Evolutionary conservation across 805 yeast species (phyloP), one percentile per base, ranked within the genome.

Genomic region (Wickerhamomyces bisporus): DNA sequence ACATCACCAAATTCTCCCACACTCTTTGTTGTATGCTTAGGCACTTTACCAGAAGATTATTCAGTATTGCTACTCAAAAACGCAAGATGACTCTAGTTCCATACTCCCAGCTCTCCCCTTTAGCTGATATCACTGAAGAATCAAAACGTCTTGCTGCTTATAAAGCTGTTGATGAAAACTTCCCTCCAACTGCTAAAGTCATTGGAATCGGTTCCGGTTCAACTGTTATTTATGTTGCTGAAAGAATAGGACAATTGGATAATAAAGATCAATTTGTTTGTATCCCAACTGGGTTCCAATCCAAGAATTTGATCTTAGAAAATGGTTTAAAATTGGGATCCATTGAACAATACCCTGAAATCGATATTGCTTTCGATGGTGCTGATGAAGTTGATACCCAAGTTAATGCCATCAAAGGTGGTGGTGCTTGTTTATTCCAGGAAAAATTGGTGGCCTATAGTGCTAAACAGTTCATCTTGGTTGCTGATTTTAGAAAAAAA

Each of bases 131-230:
- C 32, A 70, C 87, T 37, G 96, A 89, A 64, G 65, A 76, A 50
- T 89, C 96, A n/a, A 91, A 91, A 61, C 77, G 86, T 58, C 67
- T 77, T 2, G 95, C 98, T 16, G 98, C 97, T 8, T 87, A 81
- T 67, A 68, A 72, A 39, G 98, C 99, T 2, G 95, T 93, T 25
- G 96, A 91, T 60, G 89, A 86, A 39, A 81, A 88, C 55, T 72
- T 86, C 57, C 82, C 86, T 25, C 60, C 71, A 17, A 49, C 66
- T 27, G 86, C 88, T 47, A 78, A 73, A 51, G 82, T 86, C 13
- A 73, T 93, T 14, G 99, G 98, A 29, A 79, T 93, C 44, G 99
- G 99, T 11, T 86, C 96, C 18, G 99, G 99, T 2, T 83, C 95
- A 17, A 93, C 99, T 0, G 98, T 93, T 4, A 85, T 93, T n/a